Conservation (phyloP, 371 early-diverging fungal genomes). For the Actinomortierella ambigua region DNA sequence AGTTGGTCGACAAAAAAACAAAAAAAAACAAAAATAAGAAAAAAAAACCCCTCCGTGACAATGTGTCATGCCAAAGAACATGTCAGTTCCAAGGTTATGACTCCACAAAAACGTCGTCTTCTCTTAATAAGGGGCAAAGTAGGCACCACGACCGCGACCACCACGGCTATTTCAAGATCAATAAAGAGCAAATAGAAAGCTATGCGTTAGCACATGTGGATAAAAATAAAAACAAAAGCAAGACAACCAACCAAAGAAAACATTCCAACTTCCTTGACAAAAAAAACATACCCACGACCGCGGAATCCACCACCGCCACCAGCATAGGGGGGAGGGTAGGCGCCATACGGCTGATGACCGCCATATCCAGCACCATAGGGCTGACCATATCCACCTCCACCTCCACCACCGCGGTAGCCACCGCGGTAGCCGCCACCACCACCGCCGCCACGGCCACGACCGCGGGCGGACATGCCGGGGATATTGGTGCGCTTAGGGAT, state of each 20-base stretch:
- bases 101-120: slow-evolving; percentile 1
- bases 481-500: slow-evolving; percentile 95
- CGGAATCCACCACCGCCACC: slow-evolving; percentile 19
- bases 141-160: slow-evolving; percentile 66
- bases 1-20: not conserved
- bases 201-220: too few species aligned
- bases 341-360: slow-evolving; percentile 29
- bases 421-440: slow-evolving; percentile 77
- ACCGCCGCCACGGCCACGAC: slow-evolving; percentile 75
- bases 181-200: too few species aligned
- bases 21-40: slow-evolving; percentile 4
- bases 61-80: slow-evolving; percentile 1
- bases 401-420: slow-evolving; percentile 41
- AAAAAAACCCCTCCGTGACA: slow-evolving; percentile 4
- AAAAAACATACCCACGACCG: slow-evolving; percentile 47
- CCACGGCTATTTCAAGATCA: slow-evolving; percentile 38
- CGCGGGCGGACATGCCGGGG: slow-evolving; percentile 80
- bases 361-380: slow-evolving; percentile 7
- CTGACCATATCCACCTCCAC: slow-evolving; percentile 18
- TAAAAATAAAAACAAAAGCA: too few species aligned
- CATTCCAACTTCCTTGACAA: not conserved
- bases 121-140: slow-evolving; percentile 67
- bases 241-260: too few species aligned
- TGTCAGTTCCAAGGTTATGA: slow-evolving; percentile 1
- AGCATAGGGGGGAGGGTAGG: slow-evolving; percentile 9